phyloP scores from a whole-genome alignment of 331 rosid genomes.

The Acacia pycnantha region DNA sequence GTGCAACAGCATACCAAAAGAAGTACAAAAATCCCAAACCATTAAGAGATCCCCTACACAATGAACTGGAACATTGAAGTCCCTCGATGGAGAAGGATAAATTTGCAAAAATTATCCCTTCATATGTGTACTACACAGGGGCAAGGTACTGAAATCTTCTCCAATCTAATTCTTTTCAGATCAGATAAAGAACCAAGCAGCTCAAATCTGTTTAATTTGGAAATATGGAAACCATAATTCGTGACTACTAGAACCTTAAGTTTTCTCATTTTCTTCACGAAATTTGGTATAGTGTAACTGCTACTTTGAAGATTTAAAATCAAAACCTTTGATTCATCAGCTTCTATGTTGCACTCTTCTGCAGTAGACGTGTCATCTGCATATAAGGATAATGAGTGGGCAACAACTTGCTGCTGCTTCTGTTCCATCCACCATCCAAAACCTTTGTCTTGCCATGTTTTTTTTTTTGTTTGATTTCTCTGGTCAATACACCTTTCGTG shows the following conservation, averaged over 20 bases:
- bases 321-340: constrained; percentile 45
- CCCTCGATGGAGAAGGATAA: constrained; percentile 74
- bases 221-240: constrained; percentile 29
- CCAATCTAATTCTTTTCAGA: constrained; percentile 50
- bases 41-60: constrained; percentile 82
- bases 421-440: constrained; percentile 43
- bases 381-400: constrained; percentile 48
- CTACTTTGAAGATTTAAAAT: constrained; percentile 46
- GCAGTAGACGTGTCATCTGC: constrained; percentile 38
- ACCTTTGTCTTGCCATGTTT: too few species aligned
- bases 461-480: too few species aligned
- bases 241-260: constrained; percentile 50
- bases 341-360: constrained; percentile 35
- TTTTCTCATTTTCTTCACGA: constrained; percentile 37
- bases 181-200: constrained; percentile 20
- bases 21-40: constrained; percentile 91
- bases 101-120: too few species aligned
- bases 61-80: constrained; percentile 69
- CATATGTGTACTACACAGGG: too few species aligned
- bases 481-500: too few species aligned
- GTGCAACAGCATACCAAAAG: constrained; percentile 65
- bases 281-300: constrained; percentile 41
- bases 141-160: constrained; percentile 8
- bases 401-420: constrained; percentile 6
- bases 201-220: constrained; percentile 46